Percentiles rank a stretch among this genome's conserved stretches.
Evolutionary conservation across 208 protist genomes (phyloP).

Genomic region (Trypanosoma cruzi): DNA sequence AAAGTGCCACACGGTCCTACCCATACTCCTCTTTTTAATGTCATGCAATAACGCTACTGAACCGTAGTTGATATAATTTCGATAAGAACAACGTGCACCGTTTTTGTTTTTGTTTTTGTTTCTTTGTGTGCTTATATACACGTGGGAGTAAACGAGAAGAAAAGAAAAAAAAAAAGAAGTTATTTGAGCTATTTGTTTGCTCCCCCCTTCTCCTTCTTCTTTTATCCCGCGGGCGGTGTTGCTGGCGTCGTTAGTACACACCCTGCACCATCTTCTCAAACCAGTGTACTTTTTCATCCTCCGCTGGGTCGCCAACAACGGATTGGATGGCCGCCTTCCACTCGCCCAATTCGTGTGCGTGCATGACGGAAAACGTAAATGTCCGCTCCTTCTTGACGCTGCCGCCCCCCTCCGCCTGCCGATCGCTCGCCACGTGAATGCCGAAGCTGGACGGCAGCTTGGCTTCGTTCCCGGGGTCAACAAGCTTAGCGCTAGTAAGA

Average conservation of each 20-base stretch:
- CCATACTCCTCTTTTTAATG: too few relatives aligned
- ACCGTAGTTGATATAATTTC: background rate
- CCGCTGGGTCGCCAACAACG: conserved; percentile 14
- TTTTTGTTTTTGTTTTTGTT: background rate
- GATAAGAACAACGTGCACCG: background rate
- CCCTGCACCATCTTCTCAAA: conserved; percentile 32
- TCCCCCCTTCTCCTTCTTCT: background rate
- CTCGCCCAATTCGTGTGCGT: conserved; percentile 24
- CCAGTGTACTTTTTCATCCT: conserved; percentile 21
- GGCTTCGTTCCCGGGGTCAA: conserved; percentile 17
- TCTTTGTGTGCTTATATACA: background rate
- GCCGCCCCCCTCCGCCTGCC: background rate
- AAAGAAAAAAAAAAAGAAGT: too few relatives aligned
- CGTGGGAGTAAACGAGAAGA: background rate
- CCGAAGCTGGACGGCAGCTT: conserved; percentile 28
- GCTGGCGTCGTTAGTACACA: conserved; percentile 14
- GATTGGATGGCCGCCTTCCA: conserved; percentile 21
- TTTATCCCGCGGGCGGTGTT: background rate
- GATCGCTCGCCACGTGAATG: conserved; percentile 9
- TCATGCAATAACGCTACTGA: background rate
- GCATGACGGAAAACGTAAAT: conserved; percentile 27
- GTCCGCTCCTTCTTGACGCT: conserved; percentile 20
- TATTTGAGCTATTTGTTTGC: background rate
- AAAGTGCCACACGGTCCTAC: too few relatives aligned
- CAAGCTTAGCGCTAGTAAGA: conserved; percentile 23